Conservation (phyloP, 1,139 yeast species). For the Pichia kudriavzevii region DNA sequence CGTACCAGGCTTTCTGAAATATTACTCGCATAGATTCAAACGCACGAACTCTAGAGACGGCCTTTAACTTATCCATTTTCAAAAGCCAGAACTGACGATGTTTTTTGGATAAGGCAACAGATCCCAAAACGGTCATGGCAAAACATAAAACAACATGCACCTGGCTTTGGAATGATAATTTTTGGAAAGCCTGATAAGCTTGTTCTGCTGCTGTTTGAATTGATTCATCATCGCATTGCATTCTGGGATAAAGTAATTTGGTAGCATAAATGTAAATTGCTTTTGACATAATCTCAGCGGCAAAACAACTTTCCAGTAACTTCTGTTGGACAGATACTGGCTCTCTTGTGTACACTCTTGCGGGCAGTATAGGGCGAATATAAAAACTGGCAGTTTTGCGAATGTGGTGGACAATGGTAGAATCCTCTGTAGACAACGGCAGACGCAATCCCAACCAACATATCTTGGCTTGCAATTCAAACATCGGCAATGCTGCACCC, state of each 20-base stretch:
- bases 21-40: constrained; percentile 11
- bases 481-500: constrained; percentile 27
- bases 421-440: constrained; percentile 16
- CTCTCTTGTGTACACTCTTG: constrained; percentile 15
- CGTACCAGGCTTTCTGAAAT: constrained; percentile 15
- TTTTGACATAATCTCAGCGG: constrained; percentile 20
- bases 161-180: constrained; percentile 17
- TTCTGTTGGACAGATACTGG: constrained; percentile 20
- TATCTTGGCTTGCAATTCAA: constrained; percentile 26
- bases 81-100: constrained; percentile 18
- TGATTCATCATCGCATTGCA: constrained; percentile 8
- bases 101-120: constrained; percentile 12
- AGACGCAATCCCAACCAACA: constrained; percentile 22
- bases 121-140: constrained; percentile 20
- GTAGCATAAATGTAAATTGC: constrained; percentile 19
- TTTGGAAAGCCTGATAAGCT: constrained; percentile 14
- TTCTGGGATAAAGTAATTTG: constrained; percentile 18
- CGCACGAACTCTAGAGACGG: constrained; percentile 11
- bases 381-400: constrained; percentile 18
- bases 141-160: constrained; percentile 17
- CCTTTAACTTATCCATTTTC: constrained; percentile 17
- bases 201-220: constrained; percentile 13
- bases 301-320: constrained; percentile 23
- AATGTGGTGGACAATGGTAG: constrained; percentile 12
- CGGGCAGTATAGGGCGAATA: constrained; percentile 21